Evolutionary conservation across 176 grass and related monocot species (phyloP), one percentile per base, ranked within the genome.

Genomic region (Avena sativa): DNA sequence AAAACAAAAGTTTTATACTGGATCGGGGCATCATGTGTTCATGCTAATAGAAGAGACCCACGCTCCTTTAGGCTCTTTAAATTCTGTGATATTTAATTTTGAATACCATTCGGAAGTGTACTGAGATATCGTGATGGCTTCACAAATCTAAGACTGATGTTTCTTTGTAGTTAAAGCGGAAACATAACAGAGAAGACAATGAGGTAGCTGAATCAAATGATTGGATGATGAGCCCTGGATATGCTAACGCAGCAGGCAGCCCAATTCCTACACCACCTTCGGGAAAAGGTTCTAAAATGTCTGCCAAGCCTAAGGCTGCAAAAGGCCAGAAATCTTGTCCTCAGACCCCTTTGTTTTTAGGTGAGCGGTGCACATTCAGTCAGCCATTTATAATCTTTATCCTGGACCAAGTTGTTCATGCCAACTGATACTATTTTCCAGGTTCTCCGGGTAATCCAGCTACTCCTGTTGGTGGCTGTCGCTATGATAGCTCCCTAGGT

Each of bases 401-500:
- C 48, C 80, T 47, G 32, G 4, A 12, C 43, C 40, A 81, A 60
- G 28, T 67, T 19, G 79, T 40, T 89, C 3, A 83, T 75, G 63
- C 57, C 14, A 38, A 57, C 49, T 64, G 46, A 86, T 87, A 67
- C 60, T 59, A 71, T 88, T 90, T 74, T 53, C 40, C 86, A 97
- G 95, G 86, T 83, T 97, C 95, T 71, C 89, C 88, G 8, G 76
- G 84, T 75, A 93, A 93, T 90, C 78, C 90, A 3, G 76, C 84
- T 56, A 94, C 87, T 52, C 87, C 91, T 86, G 87, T 86, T 72
- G 87, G 82, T 85, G 86, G 88, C 13, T 94, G 91, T 76, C 95
- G 92, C 34, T 94, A 94, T 77, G 95, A 95, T 73, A 97, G 91
- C 79, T 97, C 95, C 53, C 82, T 97, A 82, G 92, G 95, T 95